Percentiles rank a stretch among this genome's conserved stretches.
These are phyloP conservation scores for Monosporascus sp. DNA, from an alignment of 2,329 filamentous ascomycete genomes.

Conservation along the genomic window DNA sequence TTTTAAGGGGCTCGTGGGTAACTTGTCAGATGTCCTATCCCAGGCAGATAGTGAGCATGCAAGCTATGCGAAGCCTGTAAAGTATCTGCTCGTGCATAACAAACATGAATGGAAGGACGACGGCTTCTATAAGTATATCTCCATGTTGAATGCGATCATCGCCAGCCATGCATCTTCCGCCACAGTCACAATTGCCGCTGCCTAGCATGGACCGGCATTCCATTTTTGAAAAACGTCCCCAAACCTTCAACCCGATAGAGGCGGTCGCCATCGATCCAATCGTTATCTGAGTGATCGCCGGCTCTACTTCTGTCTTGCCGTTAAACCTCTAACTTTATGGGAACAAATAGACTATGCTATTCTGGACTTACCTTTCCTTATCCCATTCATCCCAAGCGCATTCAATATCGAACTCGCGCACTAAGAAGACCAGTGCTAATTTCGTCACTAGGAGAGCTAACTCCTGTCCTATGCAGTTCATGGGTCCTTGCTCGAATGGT, in stretches of 20 bases:
- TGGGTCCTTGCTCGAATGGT: slow-evolving; percentile 27
- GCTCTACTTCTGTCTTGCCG: background rate
- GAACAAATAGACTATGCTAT: too few species aligned
- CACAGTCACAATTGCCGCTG: background rate
- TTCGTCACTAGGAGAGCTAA: slow-evolving; percentile 23
- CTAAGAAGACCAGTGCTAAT: slow-evolving; percentile 17
- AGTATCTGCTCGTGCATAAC: too few species aligned
- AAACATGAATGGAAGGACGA: too few species aligned
- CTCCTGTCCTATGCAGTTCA: slow-evolving; percentile 25
- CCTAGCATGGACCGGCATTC: background rate
- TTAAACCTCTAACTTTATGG: background rate
- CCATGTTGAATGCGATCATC: too few species aligned
- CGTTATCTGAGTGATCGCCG: background rate
- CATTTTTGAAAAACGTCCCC: background rate
- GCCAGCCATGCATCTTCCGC: too few species aligned
- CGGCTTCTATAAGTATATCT: too few species aligned
- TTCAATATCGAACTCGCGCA: slow-evolving; percentile 16
- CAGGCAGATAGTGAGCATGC: too few species aligned
- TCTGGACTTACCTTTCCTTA: background rate
- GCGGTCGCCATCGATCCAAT: background rate
- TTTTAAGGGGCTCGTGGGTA: too few species aligned
- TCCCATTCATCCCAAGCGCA: slow-evolving; percentile 7
- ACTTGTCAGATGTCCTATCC: too few species aligned
- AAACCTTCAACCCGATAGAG: background rate
- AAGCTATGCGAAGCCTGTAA: too few species aligned